Conservation (phyloP, 306 rosid genomes). For the Quillaja saponaria region DNA sequence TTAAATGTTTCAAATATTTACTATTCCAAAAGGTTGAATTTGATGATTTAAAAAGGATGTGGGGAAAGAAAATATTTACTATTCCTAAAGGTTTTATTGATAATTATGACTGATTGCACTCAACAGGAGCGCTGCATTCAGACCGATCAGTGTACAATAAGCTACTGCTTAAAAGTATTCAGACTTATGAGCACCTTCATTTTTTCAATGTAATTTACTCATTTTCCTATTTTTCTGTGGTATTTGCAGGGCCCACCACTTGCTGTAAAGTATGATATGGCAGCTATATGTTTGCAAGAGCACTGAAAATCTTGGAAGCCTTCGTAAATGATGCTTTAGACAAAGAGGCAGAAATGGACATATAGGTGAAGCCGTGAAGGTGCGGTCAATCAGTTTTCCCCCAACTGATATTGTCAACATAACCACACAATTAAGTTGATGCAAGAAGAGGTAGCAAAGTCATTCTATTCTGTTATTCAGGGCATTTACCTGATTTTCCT, state of each 20-base stretch:
- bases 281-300: slow-evolving; percentile 89
- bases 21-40: no score
- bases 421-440: slow-evolving; percentile 87
- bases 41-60: no score
- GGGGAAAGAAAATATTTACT: no score
- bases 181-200: no score
- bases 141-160: no score
- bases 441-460: slow-evolving; percentile 89
- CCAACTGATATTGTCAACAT: slow-evolving; percentile 87
- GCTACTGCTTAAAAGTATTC: no score
- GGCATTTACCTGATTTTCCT: slow-evolving; percentile 8
- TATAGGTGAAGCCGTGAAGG: slow-evolving; percentile 83
- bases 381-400: slow-evolving; percentile 89
- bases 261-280: slow-evolving; percentile 87
- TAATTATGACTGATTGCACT: no score
- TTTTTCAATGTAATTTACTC: no score
- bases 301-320: slow-evolving; percentile 91
- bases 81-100: no score
- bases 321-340: slow-evolving; percentile 83
- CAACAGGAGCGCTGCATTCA: no score
- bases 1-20: no score
- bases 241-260: slow-evolving; percentile 80
- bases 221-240: no score
- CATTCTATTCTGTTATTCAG: slow-evolving; percentile 14
- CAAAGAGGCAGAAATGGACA: slow-evolving; percentile 89